These are phyloP conservation scores for Solanum megistacrolobum DNA, from an alignment of 257 asterid species.

Conservation along the genomic window DNA sequence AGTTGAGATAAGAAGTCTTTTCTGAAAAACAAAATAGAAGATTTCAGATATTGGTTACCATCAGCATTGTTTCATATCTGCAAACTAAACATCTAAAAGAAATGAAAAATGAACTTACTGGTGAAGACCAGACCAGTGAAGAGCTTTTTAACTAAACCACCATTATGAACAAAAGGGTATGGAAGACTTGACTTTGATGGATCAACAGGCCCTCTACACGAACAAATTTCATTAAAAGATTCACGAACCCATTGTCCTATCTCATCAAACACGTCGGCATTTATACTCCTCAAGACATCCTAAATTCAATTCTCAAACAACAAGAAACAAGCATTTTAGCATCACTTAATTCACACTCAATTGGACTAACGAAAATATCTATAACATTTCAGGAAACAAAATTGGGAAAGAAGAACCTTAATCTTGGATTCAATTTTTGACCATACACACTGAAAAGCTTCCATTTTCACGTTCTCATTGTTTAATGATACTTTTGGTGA, in stretches of 20 bases:
- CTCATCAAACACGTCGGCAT: slow-evolving; percentile 50
- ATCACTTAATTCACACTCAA: background rate
- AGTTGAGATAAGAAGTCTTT: background rate
- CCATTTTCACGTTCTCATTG: slow-evolving; percentile 26
- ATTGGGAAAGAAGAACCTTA: slow-evolving; percentile 26
- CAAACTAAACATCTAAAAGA: background rate
- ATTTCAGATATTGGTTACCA: background rate
- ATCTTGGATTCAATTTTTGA: slow-evolving; percentile 49
- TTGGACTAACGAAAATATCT: background rate
- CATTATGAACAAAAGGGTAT: slow-evolving; percentile 44
- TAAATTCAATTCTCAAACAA: slow-evolving; percentile 12
- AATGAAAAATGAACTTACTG: slow-evolving; percentile 38
- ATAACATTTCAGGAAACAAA: background rate
- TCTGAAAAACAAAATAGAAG: background rate
- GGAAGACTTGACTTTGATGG: slow-evolving; percentile 24
- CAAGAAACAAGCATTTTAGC: background rate
- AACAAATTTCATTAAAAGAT: slow-evolving; percentile 48
- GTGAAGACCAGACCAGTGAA: slow-evolving; percentile 71
- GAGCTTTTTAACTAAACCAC: slow-evolving; percentile 42
- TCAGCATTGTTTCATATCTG: background rate
- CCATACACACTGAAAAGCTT: slow-evolving; percentile 55
- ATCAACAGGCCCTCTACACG: slow-evolving; percentile 21
- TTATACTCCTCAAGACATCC: slow-evolving; percentile 63
- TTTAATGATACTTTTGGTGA: slow-evolving; percentile 19
- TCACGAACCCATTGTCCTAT: slow-evolving; percentile 54